Percentiles rank a stretch among this genome's conserved stretches.
phyloP scores from a whole-genome alignment of 202 grass and related monocot species.

The Dendrocalamus latiflorus region DNA sequence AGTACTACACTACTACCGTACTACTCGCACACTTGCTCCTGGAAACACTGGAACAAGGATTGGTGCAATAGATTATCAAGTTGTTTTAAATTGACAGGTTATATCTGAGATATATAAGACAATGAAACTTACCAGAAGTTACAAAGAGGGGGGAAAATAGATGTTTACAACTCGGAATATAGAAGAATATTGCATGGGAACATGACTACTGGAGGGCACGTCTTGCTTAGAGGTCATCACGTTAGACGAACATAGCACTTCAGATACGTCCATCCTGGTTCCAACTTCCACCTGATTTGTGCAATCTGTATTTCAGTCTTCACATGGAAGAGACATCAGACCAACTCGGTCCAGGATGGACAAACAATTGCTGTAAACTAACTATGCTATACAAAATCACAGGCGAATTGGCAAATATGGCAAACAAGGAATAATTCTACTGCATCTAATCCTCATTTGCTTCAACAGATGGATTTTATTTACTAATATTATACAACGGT shows the following conservation, averaged over 20 bases:
- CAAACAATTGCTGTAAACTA: no score
- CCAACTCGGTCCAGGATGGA: no score
- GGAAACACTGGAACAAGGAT: background rate
- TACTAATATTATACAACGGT: constrained; percentile 49
- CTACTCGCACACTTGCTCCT: background rate
- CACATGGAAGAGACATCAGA: background rate
- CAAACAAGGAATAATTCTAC: background rate
- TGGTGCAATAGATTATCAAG: background rate
- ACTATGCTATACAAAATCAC: background rate
- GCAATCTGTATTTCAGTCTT: no score
- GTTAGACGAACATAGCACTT: background rate
- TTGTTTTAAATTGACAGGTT: background rate
- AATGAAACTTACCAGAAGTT: background rate
- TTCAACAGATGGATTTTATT: constrained; percentile 34
- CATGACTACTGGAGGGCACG: background rate
- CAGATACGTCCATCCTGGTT: background rate
- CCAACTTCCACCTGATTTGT: no score
- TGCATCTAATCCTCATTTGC: background rate
- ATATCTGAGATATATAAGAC: background rate
- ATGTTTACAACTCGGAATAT: no score
- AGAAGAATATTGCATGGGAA: background rate
- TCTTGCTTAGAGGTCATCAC: constrained; percentile 10
- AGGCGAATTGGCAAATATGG: no score
- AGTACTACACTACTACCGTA: no score
- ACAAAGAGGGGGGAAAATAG: no score